phyloP scores from a whole-genome alignment of 139 green algal species.

The Tetradesmus obliquus region DNA sequence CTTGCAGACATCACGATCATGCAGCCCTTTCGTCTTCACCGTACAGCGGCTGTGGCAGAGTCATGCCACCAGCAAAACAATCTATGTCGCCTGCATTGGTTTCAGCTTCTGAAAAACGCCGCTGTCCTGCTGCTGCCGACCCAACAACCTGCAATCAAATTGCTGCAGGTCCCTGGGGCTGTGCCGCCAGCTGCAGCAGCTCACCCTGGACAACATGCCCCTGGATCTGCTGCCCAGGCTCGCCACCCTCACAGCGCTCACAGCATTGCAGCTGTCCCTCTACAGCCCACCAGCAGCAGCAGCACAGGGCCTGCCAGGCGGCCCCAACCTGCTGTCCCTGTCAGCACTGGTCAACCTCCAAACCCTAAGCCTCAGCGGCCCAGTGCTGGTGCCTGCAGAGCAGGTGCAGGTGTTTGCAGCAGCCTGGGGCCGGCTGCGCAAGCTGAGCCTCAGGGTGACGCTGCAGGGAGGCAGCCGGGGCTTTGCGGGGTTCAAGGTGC shows the following conservation, averaged over 20 bases:
- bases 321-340: not conserved
- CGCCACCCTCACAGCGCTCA: constrained; percentile 3
- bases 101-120: too few species aligned
- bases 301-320: not conserved
- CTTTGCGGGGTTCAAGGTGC: constrained; percentile 25
- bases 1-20: too few species aligned
- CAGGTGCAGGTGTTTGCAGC: not conserved
- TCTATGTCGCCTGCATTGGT: too few species aligned
- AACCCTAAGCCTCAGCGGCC: not conserved
- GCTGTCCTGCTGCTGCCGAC: not conserved
- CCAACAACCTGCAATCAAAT: not conserved
- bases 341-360: not conserved
- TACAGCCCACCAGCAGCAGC: not conserved
- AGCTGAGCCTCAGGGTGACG: not conserved
- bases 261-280: not conserved
- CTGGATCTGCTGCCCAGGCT: constrained; percentile 28
- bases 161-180: not conserved
- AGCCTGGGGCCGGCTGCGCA: not conserved
- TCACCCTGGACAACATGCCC: constrained; percentile 22
- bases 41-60: too few species aligned
- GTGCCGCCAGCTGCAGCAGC: constrained; percentile 21
- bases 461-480: not conserved
- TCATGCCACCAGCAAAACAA: too few species aligned
- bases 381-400: not conserved
- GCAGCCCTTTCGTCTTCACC: too few species aligned